These are phyloP conservation scores for Scleroderma citrinum DNA, from an alignment of 768 basidiomycete genomes.

Conservation along the genomic window DNA sequence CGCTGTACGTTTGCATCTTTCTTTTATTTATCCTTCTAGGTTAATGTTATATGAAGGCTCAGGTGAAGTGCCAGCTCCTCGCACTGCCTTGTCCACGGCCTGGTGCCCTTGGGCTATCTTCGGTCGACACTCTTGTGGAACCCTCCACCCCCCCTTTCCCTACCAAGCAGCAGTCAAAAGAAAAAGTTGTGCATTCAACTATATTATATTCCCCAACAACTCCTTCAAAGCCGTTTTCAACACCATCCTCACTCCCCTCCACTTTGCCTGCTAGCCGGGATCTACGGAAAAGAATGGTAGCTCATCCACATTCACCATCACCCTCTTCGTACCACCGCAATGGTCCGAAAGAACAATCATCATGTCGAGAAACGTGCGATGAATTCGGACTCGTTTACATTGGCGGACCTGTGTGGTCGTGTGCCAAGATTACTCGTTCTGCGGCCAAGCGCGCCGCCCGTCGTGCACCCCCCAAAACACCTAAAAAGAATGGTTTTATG, in stretches of 20 bases:
- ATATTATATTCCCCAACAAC: slow-evolving; percentile 17
- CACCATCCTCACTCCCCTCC: background rate
- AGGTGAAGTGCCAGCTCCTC: slow-evolving; percentile 20
- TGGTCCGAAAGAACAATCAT: slow-evolving; percentile 1
- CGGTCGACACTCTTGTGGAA: slow-evolving; percentile 22
- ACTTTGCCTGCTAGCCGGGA: background rate
- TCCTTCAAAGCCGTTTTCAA: slow-evolving; percentile 7
- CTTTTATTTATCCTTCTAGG: background rate
- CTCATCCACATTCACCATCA: background rate
- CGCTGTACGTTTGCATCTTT: background rate
- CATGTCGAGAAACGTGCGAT: slow-evolving; percentile 3
- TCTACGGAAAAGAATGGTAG: background rate
- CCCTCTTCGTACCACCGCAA: slow-evolving; percentile 9
- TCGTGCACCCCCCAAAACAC: slow-evolving; percentile 10
- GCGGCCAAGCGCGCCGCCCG: slow-evolving; percentile 21
- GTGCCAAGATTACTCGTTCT: slow-evolving; percentile 28
- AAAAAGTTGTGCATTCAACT: slow-evolving; percentile 12
- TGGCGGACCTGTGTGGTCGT: slow-evolving; percentile 21
- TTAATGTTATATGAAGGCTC: slow-evolving; percentile 10
- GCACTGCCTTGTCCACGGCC: slow-evolving; percentile 3
- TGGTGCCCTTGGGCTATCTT: slow-evolving; percentile 14
- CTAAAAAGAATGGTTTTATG: slow-evolving; percentile 16
- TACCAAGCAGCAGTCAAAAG: slow-evolving; percentile 14
- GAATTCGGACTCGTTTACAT: slow-evolving; percentile 1
- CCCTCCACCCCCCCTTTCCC: background rate